These are phyloP conservation scores for Solanum gracilifrons DNA, from an alignment of 257 asterid species.

Conservation along the genomic window DNA sequence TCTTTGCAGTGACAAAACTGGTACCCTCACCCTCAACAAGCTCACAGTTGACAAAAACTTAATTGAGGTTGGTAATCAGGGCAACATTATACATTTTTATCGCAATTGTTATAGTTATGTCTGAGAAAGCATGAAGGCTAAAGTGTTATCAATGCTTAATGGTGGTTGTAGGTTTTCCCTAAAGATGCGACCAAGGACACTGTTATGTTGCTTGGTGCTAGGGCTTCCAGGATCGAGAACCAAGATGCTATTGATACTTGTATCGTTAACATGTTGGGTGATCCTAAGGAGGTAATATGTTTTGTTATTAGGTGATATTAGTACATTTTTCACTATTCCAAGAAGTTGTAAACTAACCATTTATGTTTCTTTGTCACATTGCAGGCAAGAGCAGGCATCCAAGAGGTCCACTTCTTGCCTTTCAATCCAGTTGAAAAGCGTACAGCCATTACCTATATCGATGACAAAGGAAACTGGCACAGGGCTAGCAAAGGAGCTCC, in stretches of 20 bases:
- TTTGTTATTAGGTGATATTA: not conserved
- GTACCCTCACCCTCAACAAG: conserved; percentile 89
- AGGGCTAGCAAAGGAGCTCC: conserved; percentile 93
- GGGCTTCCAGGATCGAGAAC: conserved; percentile 78
- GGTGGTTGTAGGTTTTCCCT: conserved; percentile 28
- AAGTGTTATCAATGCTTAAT: not conserved
- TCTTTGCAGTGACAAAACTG: conserved; percentile 89
- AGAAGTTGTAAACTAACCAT: not conserved
- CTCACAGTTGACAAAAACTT: conserved; percentile 63
- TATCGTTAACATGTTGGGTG: conserved; percentile 62
- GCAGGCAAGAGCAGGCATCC: conserved; percentile 72
- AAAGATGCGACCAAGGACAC: conserved; percentile 36
- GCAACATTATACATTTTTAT: not conserved
- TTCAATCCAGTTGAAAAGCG: conserved; percentile 87
- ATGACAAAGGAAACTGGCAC: conserved; percentile 55
- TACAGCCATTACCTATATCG: conserved; percentile 72
- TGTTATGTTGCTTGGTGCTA: conserved; percentile 49
- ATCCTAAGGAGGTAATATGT: conserved; percentile 55
- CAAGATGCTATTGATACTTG: conserved; percentile 93
- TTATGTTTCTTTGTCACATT: not conserved
- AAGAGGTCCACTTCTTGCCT: conserved; percentile 82
- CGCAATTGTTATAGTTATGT: not conserved
- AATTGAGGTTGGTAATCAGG: conserved; percentile 35
- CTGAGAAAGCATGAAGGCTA: not conserved
- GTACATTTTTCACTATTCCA: not conserved